Base-by-base conservation (phyloP, 768 basidiomycete species). In the Sarcodon aspratus region DNA sequence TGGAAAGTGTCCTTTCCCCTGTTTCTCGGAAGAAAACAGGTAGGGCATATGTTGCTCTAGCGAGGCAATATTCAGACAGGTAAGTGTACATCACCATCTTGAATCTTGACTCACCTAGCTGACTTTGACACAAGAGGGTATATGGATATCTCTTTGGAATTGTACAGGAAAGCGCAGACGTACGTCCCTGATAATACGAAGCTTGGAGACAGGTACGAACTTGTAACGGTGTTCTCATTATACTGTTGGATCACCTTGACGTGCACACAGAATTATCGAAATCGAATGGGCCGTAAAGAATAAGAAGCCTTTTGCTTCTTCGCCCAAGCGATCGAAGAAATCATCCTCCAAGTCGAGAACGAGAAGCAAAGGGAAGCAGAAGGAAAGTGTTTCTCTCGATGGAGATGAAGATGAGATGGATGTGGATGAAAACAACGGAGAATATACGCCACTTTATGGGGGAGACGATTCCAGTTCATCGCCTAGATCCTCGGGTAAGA, bases 131-230 rank as follows among this genome's bases (percentile, higher is more conserved):
- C 43, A 49, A 89, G 86, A 69, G 84, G 83, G n/a, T 80, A 89
- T 58, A 69, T 89, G n/a, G 73, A 82, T 57, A 75, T 79, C 1
- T 88, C 89, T 3, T 72, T 92, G 36, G 83, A 87, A 48, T 74
- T 91, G 12, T 92, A 90, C 60, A 79, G 80, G 59, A 85, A 85
- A 57, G 88, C 87, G 15, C 82, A 83, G 61, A 72, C 73, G 6
- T 90, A 89, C 55, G 85, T 89, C 44, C 88, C 89, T n/a, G 83
- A 88, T 50, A 91, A 92, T 59, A 63, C 78, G 65, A 90, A 87
- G 63, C 73, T 92, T 45, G 79, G 81, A 75, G 85, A 86, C 73
- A 85, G 89, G 89, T 90, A 74, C 44, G 44, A 51, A 47, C 50
- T 48, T 43, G 51, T 46, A 47, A 44, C 42, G 38, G 27, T 49